Evolutionary conservation across 352 stramenopile species (phyloP), one percentile per base, ranked within the genome.

Genomic region (Globisporangium recalcitrans): DNA sequence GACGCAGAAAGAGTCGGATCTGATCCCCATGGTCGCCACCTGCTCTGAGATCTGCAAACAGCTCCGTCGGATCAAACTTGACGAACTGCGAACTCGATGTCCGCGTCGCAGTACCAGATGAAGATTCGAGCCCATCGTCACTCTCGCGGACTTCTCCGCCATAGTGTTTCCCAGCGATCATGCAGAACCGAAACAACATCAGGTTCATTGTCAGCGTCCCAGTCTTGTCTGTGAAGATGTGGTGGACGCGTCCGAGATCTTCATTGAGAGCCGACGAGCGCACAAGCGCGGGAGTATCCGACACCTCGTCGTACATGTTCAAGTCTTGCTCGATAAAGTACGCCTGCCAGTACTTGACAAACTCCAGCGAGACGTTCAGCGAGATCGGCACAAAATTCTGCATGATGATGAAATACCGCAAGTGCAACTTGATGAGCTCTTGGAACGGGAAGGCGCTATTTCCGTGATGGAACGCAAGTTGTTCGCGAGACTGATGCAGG

Each of bases 371-470:
- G 6, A 99, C 96, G 69, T 99, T 99, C n/a, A 99, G 77, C 62
- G 92, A 98, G 29, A 99, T 93, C 22, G 97, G 97, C 19, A 99
- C 91, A 71, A 99, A 98, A 66, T 98, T 97, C 74, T 93, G 96
- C 81, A 98, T 96, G 67, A 99, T 91, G 29, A 98, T 97, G 52
- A 99, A 93, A 69, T 98, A 99, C 22, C 82, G 78, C 24, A 97
- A 42, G 51, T 97, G 88, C 19, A 98, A 52, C 46, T 90, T 86
- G 19, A 96, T 46, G 16, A 91, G 62, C 46, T 93, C 84, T 62
- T 71, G 63, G 22, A 84, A 70, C 19, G 74, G 72, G 49, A 88
- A 77, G 55, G 53, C 60, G 26, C 60, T 55, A 16, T 64, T 48
- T 3, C 38, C 38, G n/a, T 46, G 38, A 46, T 46, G 38, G 38